Evolutionary conservation across 139 green algal species (phyloP), one percentile per base, ranked within the genome.

Genomic region (Picochlorum costavermella): DNA sequence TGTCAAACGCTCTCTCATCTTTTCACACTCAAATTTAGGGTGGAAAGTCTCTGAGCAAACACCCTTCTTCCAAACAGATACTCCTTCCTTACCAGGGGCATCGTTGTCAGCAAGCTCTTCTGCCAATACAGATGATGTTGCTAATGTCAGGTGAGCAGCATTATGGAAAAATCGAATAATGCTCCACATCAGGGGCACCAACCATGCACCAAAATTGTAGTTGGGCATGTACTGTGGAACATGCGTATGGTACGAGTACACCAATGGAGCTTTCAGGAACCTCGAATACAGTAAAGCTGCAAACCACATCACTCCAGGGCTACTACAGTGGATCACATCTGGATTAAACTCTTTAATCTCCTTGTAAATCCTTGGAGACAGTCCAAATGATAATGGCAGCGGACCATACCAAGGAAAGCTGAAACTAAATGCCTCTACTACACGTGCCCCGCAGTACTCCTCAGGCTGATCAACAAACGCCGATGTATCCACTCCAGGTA

Each of bases 161-260:
- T 72, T 61, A 9, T 80, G 87, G 83, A 79, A 92, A 74, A 83
- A 92, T 44, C 89, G 75, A 71, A 97, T 92, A 74, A 97, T 69
- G 20, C 68, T 69, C 90, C 91, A 97, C 87, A 96, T 93, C 28
- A 87, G 84, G 26, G 72, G 62, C 33, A 96, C 87, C 20, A 97
- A 76, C 33, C 84, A 86, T 40, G 33, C 33, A 48, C 64, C 60
- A 73, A 86, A 84, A 14, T 84, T 89, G 73, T 92, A 91, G 56
- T 69, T 73, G 2, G 88, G 88, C 61, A 96, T 89, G 84, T 96
- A 96, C 67, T 94, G 80, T 3, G 94, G 94, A 23, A 99, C 85
- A 77, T 99, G 94, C 2, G 94, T 99, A 82, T 99, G 94, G 75
- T 99, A 99, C 9, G 82, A 92, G 55, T 98, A 79, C 37, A 94